Base-by-base conservation (phyloP, 2,329 filamentous ascomycete species). In the Sporothrix pallida region DNA sequence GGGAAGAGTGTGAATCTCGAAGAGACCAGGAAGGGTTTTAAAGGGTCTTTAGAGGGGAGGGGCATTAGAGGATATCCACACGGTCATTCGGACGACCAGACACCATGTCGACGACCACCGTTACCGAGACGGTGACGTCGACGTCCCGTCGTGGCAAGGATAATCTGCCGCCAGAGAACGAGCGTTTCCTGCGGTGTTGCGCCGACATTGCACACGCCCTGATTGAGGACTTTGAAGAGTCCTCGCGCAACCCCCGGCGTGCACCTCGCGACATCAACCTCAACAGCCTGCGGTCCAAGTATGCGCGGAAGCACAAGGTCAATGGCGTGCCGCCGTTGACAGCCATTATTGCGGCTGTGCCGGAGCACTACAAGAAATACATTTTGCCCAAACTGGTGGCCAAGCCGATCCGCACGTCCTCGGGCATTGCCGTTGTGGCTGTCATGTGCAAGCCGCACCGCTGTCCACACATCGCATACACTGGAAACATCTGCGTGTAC, bases 301-400 rank as follows among this genome's bases (percentile, higher is more conserved):
- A 97, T 75, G 89, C 96, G 63, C 97, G 96, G 84, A 98, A 98
- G 84, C 94, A 98, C 84, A 92, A 91, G 81, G 86, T 99, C 75
- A 92, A 90, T 81, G 94, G 90, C 75, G 93, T 97, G 78, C 96
- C 96, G 46, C 94, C 97, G 37, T 85, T 99, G 76, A 98, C 95
- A 9, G 95, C 96, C 75, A 99, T 99, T 80, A 98, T 99, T 80
- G 94, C 96, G 72, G 96, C 96, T 10, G 95, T 99, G 50, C 97
- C 97, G n/a, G 96, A 99, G 81, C 95, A 98, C 82, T 98, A 98
- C 85, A 99, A 98, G 86, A 99, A 98, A 85, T 98, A 98, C 80
- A 98, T 99, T 75, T 84, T 98, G 75, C 96, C 95, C 23, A 97
- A 97, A 83, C 86, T 99, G 76, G 94, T 99, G 78, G 96, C 97